Evolutionary conservation across 1,284 basidiomycete species (phyloP).

Genomic region (Heterobasidion irregulare): DNA sequence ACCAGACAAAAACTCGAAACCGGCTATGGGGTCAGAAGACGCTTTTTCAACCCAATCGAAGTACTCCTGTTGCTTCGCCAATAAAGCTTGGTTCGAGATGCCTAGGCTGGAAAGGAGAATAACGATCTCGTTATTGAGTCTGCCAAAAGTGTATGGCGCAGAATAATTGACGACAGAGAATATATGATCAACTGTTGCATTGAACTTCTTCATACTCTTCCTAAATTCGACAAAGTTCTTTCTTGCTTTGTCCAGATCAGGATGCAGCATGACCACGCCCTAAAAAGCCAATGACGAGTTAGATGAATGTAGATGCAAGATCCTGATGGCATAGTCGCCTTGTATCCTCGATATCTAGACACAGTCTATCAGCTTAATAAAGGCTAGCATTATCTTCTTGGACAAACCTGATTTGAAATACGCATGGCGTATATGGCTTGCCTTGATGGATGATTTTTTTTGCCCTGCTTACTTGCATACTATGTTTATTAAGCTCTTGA

Average conservation of each 20-base stretch:
- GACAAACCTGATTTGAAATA: constrained; percentile 52
- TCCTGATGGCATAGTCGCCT: constrained; percentile 15
- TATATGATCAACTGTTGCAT: constrained; percentile 39
- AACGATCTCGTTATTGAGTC: constrained; percentile 61
- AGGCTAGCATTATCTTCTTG: not conserved
- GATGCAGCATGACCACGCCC: constrained; percentile 59
- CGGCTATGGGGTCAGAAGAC: constrained; percentile 33
- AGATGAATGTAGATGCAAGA: not conserved
- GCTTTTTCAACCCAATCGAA: constrained; percentile 47
- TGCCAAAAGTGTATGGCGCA: constrained; percentile 50
- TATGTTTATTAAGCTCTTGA: constrained; percentile 7
- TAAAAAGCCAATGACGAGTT: constrained; percentile 2
- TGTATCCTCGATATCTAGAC: constrained; percentile 49
- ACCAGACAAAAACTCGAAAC: constrained; percentile 47
- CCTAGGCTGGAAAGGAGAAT: constrained; percentile 56
- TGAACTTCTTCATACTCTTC: constrained; percentile 62
- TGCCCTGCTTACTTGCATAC: constrained; percentile 38
- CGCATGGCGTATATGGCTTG: constrained; percentile 46
- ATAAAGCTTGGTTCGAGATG: constrained; percentile 41
- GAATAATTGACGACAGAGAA: constrained; percentile 61
- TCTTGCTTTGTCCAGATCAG: constrained; percentile 36
- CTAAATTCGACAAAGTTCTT: constrained; percentile 45
- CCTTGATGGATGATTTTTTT: constrained; percentile 48
- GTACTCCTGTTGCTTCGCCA: constrained; percentile 48
- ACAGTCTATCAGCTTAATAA: not conserved